Conservation (phyloP, 257 asterid genomes). For the Solanum appendiculatum region DNA sequence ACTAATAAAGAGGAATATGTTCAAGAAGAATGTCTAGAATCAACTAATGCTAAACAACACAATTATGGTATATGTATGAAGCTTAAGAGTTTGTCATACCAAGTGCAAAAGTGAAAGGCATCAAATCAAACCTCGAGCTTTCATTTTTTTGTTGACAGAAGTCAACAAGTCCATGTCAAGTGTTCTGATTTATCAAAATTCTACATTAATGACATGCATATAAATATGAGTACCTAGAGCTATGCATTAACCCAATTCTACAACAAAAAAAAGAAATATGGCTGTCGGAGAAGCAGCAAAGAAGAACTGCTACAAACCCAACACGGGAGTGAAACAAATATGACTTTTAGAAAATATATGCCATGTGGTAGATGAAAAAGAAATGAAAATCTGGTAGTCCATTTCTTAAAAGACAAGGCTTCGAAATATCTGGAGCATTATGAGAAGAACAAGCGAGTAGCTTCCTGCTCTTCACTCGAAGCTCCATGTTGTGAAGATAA, state of each 20-base stretch:
- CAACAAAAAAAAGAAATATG: background rate
- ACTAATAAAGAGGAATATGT: background rate
- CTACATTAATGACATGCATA: background rate
- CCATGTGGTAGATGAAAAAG: background rate
- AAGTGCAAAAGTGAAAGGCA: background rate
- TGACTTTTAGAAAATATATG: background rate
- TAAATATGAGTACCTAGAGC: background rate
- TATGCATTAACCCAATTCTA: background rate
- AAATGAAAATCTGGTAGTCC: slow-evolving; percentile 3
- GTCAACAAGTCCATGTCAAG: background rate
- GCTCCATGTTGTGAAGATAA: slow-evolving; percentile 4
- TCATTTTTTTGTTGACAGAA: background rate
- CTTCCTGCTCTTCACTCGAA: slow-evolving; percentile 26
- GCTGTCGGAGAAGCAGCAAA: background rate
- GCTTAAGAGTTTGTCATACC: background rate
- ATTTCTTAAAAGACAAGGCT: slow-evolving; percentile 8
- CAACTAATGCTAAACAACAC: background rate
- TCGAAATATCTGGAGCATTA: slow-evolving; percentile 19
- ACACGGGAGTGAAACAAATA: background rate
- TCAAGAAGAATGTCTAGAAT: background rate
- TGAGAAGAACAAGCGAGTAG: slow-evolving; percentile 23
- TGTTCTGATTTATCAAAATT: background rate
- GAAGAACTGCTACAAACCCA: background rate
- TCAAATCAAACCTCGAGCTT: background rate
- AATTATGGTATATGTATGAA: background rate